These are phyloP conservation scores for Pelargonium fulgidum DNA, from an alignment of 441 rosid genomes.

Conservation along the genomic window DNA sequence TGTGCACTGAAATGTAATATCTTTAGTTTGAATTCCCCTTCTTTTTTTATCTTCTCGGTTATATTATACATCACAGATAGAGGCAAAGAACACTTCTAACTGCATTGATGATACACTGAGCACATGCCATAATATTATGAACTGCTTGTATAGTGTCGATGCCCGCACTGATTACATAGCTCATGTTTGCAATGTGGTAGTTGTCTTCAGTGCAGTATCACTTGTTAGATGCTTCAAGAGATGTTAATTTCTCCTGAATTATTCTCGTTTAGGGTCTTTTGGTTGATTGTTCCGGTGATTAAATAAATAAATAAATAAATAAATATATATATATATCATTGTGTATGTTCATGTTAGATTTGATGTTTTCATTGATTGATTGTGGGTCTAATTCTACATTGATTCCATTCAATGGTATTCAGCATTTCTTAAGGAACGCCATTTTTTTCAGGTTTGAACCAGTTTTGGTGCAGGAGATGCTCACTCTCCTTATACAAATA, in stretches of 20 bases:
- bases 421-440: conserved; percentile 19
- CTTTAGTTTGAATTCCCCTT: background rate
- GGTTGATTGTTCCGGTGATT: conserved; percentile 5
- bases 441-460: conserved; percentile 69
- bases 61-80: background rate
- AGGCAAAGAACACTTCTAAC: conserved; percentile 4
- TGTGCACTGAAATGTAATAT: background rate
- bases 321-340: too few relatives aligned
- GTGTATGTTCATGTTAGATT: conserved; percentile 8
- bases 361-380: conserved; percentile 9
- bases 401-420: conserved; percentile 15
- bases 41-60: background rate
- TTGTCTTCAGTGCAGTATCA: background rate
- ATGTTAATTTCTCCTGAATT: background rate
- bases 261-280: background rate
- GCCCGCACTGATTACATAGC: background rate
- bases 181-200: background rate
- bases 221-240: background rate
- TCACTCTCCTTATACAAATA: conserved; percentile 75
- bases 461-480: conserved; percentile 81
- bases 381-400: conserved; percentile 14
- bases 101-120: conserved; percentile 3
- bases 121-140: background rate
- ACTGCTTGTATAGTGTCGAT: background rate
- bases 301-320: too few relatives aligned